These are phyloP conservation scores for Coemansia sp. DNA, from an alignment of 192 early-diverging fungal species.

Conservation along the genomic window DNA sequence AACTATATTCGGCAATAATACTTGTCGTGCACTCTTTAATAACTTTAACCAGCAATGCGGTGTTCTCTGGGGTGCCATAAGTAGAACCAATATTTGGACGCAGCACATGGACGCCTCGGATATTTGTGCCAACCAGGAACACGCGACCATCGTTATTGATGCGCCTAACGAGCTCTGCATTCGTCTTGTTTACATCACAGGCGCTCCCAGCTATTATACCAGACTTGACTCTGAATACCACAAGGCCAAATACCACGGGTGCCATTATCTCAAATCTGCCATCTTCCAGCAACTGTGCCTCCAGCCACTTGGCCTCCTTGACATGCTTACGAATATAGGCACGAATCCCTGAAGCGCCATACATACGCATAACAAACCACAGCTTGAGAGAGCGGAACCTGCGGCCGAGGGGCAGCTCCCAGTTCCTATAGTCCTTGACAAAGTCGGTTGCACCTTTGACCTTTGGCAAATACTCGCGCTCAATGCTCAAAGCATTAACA, in stretches of 20 bases:
- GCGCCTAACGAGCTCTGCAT: constrained; percentile 16
- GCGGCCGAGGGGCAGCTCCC: constrained; percentile 60
- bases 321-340: constrained; percentile 53
- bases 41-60: constrained; percentile 16
- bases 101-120: constrained; percentile 36
- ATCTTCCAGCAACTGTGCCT: constrained; percentile 34
- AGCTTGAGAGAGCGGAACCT: constrained; percentile 65
- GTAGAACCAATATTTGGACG: constrained; percentile 40
- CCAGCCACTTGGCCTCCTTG: constrained; percentile 39
- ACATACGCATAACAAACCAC: constrained; percentile 65
- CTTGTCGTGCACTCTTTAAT: constrained; percentile 11
- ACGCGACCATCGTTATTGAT: constrained; percentile 48
- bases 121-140: constrained; percentile 38
- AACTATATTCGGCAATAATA: constrained; percentile 5
- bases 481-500: constrained; percentile 55
- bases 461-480: constrained; percentile 55
- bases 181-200: constrained; percentile 25
- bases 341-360: constrained; percentile 57
- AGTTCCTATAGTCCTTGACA: constrained; percentile 58
- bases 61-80: constrained; percentile 19
- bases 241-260: constrained; percentile 48
- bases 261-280: constrained; percentile 53
- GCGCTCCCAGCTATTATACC: constrained; percentile 4
- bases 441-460: constrained; percentile 31
- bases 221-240: constrained; percentile 52